Base-by-base conservation (phyloP, 331 rosid genomes). In the Rhamnella rubrinervis region DNA sequence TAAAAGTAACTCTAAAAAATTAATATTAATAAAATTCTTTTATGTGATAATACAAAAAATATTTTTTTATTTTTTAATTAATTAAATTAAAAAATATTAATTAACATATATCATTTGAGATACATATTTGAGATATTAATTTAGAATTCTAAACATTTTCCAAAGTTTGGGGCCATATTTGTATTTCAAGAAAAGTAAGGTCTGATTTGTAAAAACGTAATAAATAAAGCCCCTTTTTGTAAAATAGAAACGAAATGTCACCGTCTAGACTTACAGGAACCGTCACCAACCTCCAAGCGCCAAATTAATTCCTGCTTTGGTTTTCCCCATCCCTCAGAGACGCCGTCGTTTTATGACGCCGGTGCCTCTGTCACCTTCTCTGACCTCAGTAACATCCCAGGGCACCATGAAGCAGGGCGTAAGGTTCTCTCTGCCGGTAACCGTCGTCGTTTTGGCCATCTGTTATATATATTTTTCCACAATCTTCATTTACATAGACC, bases 401-500 rank as follows among this genome's bases (percentile, higher is more conserved):
- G 70, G 62, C 49, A 82, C 80, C 75, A 73, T 77, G 88, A 82
- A 85, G 85, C 83, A 69, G 35, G 72, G 71, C 63, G 56, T 75
- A 47, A 38, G 71, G 25, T 66, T 91, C 75, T 87, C 98, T 64
- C 63, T 86, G 1, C 88, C 98, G 1, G 90, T 93, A 4, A 61
- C 77, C 80, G 82, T 83, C 75, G 98, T 93, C 81, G 62, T 78
- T 63, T 65, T 75, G 59, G 77, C 68, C 39, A 91, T 93, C 77
- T 72, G 70, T 13, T 93, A 75, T 83, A 77, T 91, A 59, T 93
- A 93, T 82, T 37, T 82, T 41, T 84, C 98, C 53, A 84, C 98
- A 8, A 74, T 93, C 26, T 93, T 93, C 80, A 72, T 93, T 20
- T 91, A 89, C 80, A 79, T 91, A 11, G 95, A 91, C 65, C 87